A percentile compares a stretch with the other conserved stretches of the same genome.
These are phyloP conservation scores for Tricholoma sp. DNA, from an alignment of 768 basidiomycete genomes.

Conservation along the genomic window DNA sequence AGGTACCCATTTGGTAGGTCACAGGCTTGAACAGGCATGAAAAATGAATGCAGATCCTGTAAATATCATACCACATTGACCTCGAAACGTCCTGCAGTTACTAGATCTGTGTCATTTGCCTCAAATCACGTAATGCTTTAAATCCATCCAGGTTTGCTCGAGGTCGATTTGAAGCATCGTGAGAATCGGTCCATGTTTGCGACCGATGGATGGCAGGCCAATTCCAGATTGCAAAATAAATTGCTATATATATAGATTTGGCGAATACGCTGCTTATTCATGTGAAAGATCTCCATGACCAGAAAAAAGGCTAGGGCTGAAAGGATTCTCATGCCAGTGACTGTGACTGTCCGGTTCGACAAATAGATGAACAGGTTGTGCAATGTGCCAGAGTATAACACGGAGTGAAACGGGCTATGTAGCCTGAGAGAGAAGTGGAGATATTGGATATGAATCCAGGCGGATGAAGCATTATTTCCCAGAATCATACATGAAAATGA, in stretches of 20 bases:
- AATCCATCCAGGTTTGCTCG: not conserved
- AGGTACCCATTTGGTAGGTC: slow-evolving; percentile 14
- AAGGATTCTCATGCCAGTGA: not conserved
- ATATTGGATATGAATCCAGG: too few species aligned
- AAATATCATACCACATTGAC: not conserved
- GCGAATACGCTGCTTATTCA: not conserved
- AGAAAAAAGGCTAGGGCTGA: not conserved
- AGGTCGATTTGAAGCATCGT: not conserved
- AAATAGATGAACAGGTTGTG: not conserved
- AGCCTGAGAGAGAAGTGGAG: too few species aligned
- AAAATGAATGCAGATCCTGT: not conserved
- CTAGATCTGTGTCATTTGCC: not conserved
- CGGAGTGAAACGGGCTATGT: not conserved
- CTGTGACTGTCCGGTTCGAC: not conserved
- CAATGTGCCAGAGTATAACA: too few species aligned
- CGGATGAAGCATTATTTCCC: too few species aligned
- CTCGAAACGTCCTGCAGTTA: not conserved
- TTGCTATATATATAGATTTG: not conserved
- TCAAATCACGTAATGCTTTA: not conserved
- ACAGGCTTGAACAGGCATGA: not conserved
- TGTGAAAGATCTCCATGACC: not conserved
- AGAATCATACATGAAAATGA: too few species aligned
- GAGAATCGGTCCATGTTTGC: slow-evolving; percentile 10
- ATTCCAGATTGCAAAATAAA: not conserved
- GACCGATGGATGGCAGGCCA: slow-evolving; percentile 9